Conservation (phyloP, 2,329 filamentous ascomycete genomes). For the Aspergillus versicolor region DNA sequence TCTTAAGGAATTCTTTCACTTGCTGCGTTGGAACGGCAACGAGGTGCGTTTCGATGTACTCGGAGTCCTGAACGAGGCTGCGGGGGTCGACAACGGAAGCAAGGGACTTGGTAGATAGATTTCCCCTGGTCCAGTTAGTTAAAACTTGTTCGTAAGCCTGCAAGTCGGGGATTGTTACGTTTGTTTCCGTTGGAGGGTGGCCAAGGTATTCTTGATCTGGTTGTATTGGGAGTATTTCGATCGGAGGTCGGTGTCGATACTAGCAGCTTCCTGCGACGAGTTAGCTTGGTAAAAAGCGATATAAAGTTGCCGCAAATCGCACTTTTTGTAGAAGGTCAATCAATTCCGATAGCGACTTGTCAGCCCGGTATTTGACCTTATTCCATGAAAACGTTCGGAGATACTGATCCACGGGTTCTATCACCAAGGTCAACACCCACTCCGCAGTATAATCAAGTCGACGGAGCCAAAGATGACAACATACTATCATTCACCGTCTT, state of each 20-base stretch:
- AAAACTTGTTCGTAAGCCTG: neutral
- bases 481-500: slow-evolving; percentile 93
- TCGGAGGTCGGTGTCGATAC: slow-evolving; percentile 95
- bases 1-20: slow-evolving; percentile 83
- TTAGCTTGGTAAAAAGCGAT: neutral
- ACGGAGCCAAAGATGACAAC: slow-evolving; percentile 29
- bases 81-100: slow-evolving; percentile 81
- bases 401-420: slow-evolving; percentile 95
- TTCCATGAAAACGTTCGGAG: slow-evolving; percentile 90
- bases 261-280: slow-evolving; percentile 71
- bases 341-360: slow-evolving; percentile 84
- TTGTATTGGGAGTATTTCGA: slow-evolving; percentile 94
- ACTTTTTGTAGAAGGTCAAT: slow-evolving; percentile 88
- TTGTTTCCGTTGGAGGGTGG: slow-evolving; percentile 79
- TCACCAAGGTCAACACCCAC: slow-evolving; percentile 11
- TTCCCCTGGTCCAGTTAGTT: slow-evolving; percentile 60
- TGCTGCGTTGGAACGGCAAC: slow-evolving; percentile 78
- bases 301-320: neutral
- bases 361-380: slow-evolving; percentile 93
- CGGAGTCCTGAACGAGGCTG: slow-evolving; percentile 80
- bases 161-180: slow-evolving; percentile 55
- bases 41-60: slow-evolving; percentile 95
- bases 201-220: slow-evolving; percentile 79
- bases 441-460: neutral
- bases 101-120: slow-evolving; percentile 90